Conservation (phyloP, 2,329 filamentous ascomycete genomes). For the Ophiostoma tasmaniense region DNA sequence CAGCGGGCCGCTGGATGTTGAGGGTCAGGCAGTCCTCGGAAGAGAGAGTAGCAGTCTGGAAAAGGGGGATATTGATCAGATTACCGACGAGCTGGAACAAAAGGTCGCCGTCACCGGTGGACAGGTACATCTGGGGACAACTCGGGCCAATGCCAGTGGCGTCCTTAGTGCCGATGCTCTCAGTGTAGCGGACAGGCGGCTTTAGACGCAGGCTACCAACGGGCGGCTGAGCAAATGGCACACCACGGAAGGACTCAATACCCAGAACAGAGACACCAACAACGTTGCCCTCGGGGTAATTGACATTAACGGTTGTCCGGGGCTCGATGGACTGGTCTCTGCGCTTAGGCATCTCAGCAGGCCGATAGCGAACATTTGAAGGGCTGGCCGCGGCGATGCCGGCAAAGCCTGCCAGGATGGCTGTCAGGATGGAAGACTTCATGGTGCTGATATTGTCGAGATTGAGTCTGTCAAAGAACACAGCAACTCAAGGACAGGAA, state of each 20-base stretch:
- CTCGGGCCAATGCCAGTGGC: slow-evolving; percentile 49
- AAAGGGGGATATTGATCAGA: slow-evolving; percentile 36
- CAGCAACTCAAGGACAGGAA: background rate
- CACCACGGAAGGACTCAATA: slow-evolving; percentile 63
- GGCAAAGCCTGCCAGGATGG: background rate
- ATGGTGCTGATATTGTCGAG: background rate
- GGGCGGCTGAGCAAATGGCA: slow-evolving; percentile 67
- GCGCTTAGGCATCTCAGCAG: background rate
- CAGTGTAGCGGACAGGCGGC: slow-evolving; percentile 52
- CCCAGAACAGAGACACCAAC: slow-evolving; percentile 19
- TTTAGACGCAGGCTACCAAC: slow-evolving; percentile 57
- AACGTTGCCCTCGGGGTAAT: slow-evolving; percentile 18
- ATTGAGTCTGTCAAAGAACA: background rate
- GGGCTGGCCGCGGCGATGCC: background rate
- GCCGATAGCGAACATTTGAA: background rate
- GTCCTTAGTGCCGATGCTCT: slow-evolving; percentile 50
- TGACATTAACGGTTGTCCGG: slow-evolving; percentile 10
- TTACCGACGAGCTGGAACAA: slow-evolving; percentile 39
- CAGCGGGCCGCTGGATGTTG: slow-evolving; percentile 50
- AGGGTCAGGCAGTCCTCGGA: slow-evolving; percentile 58
- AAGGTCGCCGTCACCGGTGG: slow-evolving; percentile 37
- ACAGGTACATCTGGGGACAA: slow-evolving; percentile 65
- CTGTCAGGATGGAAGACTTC: background rate
- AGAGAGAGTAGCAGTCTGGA: slow-evolving; percentile 45
- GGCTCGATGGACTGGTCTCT: background rate